Conservation (phyloP, 768 basidiomycete species). For the Lanmaoa rubissima region DNA sequence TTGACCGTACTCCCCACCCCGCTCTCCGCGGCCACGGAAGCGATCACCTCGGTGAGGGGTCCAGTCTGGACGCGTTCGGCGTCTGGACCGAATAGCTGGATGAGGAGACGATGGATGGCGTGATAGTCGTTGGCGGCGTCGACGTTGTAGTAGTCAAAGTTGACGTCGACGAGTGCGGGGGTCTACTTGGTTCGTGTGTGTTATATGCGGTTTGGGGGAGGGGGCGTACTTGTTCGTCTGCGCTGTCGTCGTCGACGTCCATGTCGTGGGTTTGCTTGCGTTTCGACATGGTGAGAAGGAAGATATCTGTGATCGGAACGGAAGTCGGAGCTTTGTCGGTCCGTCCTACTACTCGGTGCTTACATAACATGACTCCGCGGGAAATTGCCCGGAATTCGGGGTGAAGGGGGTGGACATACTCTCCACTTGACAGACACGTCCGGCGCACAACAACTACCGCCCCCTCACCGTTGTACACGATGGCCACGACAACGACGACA, state of each 20-base stretch:
- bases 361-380: constrained; percentile 12
- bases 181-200: constrained; percentile 14
- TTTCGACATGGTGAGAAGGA: constrained; percentile 43
- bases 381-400: neutral
- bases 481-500: constrained; percentile 23
- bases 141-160: constrained; percentile 91
- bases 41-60: constrained; percentile 76
- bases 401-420: constrained; percentile 2
- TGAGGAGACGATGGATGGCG: constrained; percentile 72
- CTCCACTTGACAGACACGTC: neutral
- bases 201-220: no score
- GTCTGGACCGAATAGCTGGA: constrained; percentile 70
- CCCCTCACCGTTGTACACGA: constrained; percentile 12
- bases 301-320: neutral
- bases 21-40: constrained; percentile 69
- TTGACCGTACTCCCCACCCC: constrained; percentile 88
- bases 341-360: constrained; percentile 1
- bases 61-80: constrained; percentile 68
- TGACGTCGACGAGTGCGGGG: constrained; percentile 24
- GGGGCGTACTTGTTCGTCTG: constrained; percentile 41
- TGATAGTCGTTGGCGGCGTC: constrained; percentile 81
- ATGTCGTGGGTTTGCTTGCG: constrained; percentile 44
- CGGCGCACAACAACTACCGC: neutral
- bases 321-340: neutral
- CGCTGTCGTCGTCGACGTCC: constrained; percentile 37